Evolutionary conservation across 2,329 filamentous ascomycete species (phyloP), one percentile per base, ranked within the genome.

Genomic region (Pestalotiopsis sp.): DNA sequence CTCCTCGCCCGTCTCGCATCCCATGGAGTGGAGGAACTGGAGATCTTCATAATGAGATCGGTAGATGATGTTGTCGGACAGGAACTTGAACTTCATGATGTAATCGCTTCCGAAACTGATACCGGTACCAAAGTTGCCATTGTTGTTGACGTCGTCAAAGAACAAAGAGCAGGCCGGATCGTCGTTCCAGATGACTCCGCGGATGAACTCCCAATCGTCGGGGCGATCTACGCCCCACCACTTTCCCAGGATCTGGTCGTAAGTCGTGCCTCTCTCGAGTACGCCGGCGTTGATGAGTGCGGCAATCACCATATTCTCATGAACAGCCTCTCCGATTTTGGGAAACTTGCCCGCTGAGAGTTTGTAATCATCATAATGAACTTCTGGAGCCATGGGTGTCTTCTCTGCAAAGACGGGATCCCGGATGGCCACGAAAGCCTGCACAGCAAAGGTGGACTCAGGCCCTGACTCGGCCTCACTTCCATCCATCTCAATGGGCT

Each of bases 1-100:
- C 39, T 64, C 14, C 27, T 72, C 70, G 13, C 66, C 65, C 20
- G 14, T n/a, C 5, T 45, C 17, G 25, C 38, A 38, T 12, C 39
- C 69, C 69, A 70, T 70, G 27, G 64, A 45, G 36, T 70, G 69
- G 5, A 70, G 64, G 41, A 70, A 70, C 39, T 70, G 69, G 14
- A 70, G 39, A 59, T 70, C 60, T 49, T 67, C 64, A 36, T 60
- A 70, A 64, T 70, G 69, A n/a, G 67, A 69, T 12, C 69, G 69
- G 14, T 66, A 57, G 38, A 69, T 70, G 13, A 69, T 67, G 49
- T 45, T 38, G 20, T 67, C 36, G 27, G n/a, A 31, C 2, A 4
- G 2, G 17, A 20, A 38, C 59, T 31, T 31, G 59, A 62, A 62
- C 9, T 58, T 27, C 17, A 27, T 4, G 5, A 5, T 27, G 20